These are phyloP conservation scores for Salvia miltiorrhiza DNA, from an alignment of 257 asterid genomes.

Conservation along the genomic window DNA sequence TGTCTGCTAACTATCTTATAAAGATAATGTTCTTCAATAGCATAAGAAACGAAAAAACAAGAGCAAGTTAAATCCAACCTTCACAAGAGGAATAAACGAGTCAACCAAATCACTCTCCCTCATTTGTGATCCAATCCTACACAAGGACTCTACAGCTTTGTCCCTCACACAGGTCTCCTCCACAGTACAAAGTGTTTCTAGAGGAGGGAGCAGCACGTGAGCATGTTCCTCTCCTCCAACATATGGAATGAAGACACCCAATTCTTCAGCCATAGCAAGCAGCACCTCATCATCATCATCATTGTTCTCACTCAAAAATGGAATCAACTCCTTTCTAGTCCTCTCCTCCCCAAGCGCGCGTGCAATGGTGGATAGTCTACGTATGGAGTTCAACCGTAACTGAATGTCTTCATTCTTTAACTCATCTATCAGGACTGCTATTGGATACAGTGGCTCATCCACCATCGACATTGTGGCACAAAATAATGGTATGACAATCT, in stretches of 20 bases:
- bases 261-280: conserved; percentile 90
- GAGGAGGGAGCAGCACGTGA: conserved; percentile 79
- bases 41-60: neutral
- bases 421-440: conserved; percentile 91
- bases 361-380: conserved; percentile 87
- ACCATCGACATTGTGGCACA: conserved; percentile 65
- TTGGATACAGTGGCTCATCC: conserved; percentile 92
- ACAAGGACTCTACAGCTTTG: conserved; percentile 86
- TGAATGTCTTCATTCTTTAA: conserved; percentile 92
- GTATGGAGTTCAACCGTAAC: conserved; percentile 72
- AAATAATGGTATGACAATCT: neutral
- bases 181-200: conserved; percentile 86
- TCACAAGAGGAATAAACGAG: conserved; percentile 78
- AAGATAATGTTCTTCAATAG: neutral
- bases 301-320: conserved; percentile 83
- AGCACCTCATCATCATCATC: conserved; percentile 90
- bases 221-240: conserved; percentile 95
- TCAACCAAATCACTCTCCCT: conserved; percentile 85
- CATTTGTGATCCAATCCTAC: conserved; percentile 93
- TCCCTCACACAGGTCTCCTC: conserved; percentile 98
- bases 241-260: conserved; percentile 89
- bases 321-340: conserved; percentile 85
- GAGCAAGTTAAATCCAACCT: conserved; percentile 43
- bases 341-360: conserved; percentile 98
- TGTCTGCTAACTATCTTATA: neutral